Conservation (phyloP, 2,329 filamentous ascomycete species). For the Eurotiales sp. region DNA sequence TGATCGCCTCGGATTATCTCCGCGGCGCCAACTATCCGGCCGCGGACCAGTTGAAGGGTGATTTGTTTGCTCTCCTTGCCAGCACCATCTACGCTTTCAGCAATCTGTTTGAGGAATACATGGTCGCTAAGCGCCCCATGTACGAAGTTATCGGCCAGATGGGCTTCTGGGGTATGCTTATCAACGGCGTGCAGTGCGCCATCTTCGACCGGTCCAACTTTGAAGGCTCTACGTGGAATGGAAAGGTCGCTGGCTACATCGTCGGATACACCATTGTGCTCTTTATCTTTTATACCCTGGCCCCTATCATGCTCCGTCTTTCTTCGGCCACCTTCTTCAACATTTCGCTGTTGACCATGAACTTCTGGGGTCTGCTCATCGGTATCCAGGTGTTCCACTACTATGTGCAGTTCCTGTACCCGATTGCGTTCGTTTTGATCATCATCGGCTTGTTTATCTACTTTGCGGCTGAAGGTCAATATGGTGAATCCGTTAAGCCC, state of each 20-base stretch:
- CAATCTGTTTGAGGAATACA: slow-evolving; percentile 92
- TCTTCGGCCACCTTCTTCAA: slow-evolving; percentile 93
- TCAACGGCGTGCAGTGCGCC: slow-evolving; percentile 84
- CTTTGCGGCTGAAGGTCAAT: slow-evolving; percentile 74
- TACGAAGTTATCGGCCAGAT: slow-evolving; percentile 94
- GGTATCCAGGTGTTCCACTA: slow-evolving; percentile 82
- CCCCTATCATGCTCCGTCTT: slow-evolving; percentile 83
- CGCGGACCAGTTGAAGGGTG: slow-evolving; percentile 75
- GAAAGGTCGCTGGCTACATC: slow-evolving; percentile 72
- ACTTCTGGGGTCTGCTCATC: slow-evolving; percentile 96
- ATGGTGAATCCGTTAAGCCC: slow-evolving; percentile 89
- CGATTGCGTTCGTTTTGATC: slow-evolving; percentile 91
- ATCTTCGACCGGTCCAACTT: slow-evolving; percentile 86
- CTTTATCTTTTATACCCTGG: slow-evolving; percentile 79
- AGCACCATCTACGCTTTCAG: slow-evolving; percentile 86
- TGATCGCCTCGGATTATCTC: slow-evolving; percentile 84
- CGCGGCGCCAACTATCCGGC: slow-evolving; percentile 57
- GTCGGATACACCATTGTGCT: slow-evolving; percentile 83
- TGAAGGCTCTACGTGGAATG: slow-evolving; percentile 60
- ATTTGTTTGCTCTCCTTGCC: slow-evolving; percentile 83
- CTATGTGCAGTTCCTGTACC: slow-evolving; percentile 82
- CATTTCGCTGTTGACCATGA: slow-evolving; percentile 86
- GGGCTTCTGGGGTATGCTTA: slow-evolving; percentile 79
- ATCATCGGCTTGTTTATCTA: slow-evolving; percentile 81
- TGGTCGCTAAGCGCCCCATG: slow-evolving; percentile 78